Evolutionary conservation across 2,329 filamentous ascomycete genomes (phyloP).

Genomic region (Fusarium tanahbumbuense): DNA sequence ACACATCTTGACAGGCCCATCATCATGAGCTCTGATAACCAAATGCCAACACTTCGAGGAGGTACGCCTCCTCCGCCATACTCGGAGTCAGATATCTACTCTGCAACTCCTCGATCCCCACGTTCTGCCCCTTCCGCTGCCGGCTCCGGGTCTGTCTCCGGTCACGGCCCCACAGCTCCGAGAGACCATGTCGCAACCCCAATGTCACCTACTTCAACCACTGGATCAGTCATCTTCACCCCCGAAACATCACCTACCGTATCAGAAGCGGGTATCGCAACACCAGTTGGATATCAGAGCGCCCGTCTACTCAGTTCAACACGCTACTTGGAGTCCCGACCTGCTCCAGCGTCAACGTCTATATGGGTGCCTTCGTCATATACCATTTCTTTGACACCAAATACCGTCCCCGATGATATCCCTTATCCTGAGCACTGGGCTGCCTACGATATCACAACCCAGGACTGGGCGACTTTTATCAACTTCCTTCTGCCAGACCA

Average conservation of each 20-base stretch:
- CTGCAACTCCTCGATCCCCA: constrained; percentile 52
- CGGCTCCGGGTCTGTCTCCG: constrained; percentile 39
- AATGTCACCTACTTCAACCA: constrained; percentile 56
- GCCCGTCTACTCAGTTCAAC: constrained; percentile 42
- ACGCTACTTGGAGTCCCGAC: constrained; percentile 61
- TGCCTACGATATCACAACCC: constrained; percentile 58
- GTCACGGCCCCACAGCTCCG: constrained; percentile 42
- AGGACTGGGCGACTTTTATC: constrained; percentile 70
- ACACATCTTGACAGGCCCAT: constrained; percentile 33
- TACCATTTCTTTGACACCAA: constrained; percentile 49
- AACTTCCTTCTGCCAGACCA: constrained; percentile 67
- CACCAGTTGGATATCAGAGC: constrained; percentile 27
- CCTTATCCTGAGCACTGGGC: constrained; percentile 56
- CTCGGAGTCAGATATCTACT: constrained; percentile 67
- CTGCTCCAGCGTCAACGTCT: constrained; percentile 47
- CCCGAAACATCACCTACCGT: constrained; percentile 61
- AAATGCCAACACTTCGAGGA: constrained; percentile 41
- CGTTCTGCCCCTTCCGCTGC: constrained; percentile 12
- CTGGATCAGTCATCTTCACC: constrained; percentile 62
- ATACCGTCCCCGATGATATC: constrained; percentile 57
- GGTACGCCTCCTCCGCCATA: constrained; percentile 67
- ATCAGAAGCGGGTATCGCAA: constrained; percentile 23
- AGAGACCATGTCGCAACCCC: constrained; percentile 54
- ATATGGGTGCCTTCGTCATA: constrained; percentile 48
- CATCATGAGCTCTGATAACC: constrained; percentile 28